These are phyloP conservation scores for Colletotrichum sp. DNA, from an alignment of 2,329 filamentous ascomycete species.

Conservation along the genomic window DNA sequence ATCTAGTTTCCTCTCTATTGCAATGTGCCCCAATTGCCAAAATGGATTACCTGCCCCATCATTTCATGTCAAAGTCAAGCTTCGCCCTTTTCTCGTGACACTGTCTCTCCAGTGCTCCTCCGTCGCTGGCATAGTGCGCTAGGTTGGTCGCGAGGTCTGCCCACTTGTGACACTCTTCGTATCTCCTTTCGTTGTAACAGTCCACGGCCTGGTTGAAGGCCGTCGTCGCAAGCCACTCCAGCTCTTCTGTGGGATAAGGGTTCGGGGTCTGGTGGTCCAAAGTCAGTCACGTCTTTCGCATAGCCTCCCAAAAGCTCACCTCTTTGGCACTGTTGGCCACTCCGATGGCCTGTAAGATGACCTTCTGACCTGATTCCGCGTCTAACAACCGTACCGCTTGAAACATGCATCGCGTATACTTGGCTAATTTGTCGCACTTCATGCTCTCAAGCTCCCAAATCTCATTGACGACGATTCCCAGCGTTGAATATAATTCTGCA, in stretches of 20 bases:
- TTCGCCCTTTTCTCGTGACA: not conserved
- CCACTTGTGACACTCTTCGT: conserved; percentile 64
- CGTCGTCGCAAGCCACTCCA: conserved; percentile 77
- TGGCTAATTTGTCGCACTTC: conserved; percentile 66
- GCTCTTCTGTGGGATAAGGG: conserved; percentile 68
- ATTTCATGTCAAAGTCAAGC: not conserved
- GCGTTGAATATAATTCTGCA: conserved; percentile 54
- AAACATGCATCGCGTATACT: conserved; percentile 81
- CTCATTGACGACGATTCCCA: conserved; percentile 74
- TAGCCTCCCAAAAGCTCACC: conserved; percentile 36
- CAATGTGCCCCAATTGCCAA: not conserved
- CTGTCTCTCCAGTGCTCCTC: conserved; percentile 39
- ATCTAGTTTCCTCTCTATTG: not conserved
- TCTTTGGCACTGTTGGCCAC: conserved; percentile 56
- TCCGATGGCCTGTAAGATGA: conserved; percentile 67
- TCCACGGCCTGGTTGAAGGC: conserved; percentile 76
- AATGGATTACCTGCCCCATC: not conserved
- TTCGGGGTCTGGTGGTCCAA: conserved; percentile 38
- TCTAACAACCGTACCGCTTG: conserved; percentile 67
- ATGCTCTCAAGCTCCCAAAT: conserved; percentile 64
- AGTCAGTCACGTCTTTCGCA: not conserved
- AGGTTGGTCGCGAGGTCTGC: conserved; percentile 66
- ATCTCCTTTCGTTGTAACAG: conserved; percentile 61
- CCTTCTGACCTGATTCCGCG: conserved; percentile 58
- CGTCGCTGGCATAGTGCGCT: conserved; percentile 63